phyloP scores from a whole-genome alignment of 2,329 filamentous ascomycete species.

The Paracorniculantispora psalliotae region DNA sequence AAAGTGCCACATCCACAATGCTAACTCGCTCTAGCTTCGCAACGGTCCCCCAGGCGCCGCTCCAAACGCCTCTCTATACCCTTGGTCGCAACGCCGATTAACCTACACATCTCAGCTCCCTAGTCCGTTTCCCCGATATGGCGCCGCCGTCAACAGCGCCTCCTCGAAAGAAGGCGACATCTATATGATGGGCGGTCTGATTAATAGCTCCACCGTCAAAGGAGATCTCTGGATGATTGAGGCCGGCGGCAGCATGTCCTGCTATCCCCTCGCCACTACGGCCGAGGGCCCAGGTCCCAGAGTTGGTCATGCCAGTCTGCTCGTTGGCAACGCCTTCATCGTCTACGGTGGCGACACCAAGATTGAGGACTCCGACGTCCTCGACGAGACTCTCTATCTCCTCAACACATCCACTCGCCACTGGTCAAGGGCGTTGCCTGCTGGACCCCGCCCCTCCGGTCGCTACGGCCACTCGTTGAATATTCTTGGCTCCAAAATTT shows the following conservation, averaged over 20 bases:
- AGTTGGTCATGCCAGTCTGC: slow-evolving; percentile 87
- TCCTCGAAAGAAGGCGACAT: slow-evolving; percentile 96
- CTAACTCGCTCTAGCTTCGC: slow-evolving; percentile 40
- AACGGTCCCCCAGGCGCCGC: slow-evolving; percentile 47
- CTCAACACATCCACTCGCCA: slow-evolving; percentile 97
- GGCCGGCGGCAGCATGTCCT: slow-evolving; percentile 78
- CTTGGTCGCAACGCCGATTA: slow-evolving; percentile 87
- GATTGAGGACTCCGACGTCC: slow-evolving; percentile 81
- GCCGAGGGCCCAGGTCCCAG: slow-evolving; percentile 91
- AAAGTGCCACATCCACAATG: background rate
- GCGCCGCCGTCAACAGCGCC: slow-evolving; percentile 86
- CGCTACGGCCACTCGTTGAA: slow-evolving; percentile 96
- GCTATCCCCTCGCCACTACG: slow-evolving; percentile 86
- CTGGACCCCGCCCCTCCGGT: slow-evolving; percentile 78
- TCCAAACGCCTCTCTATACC: slow-evolving; percentile 78
- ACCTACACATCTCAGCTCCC: slow-evolving; percentile 78
- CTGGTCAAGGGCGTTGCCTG: slow-evolving; percentile 91
- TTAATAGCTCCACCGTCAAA: slow-evolving; percentile 92
- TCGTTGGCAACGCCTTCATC: slow-evolving; percentile 98
- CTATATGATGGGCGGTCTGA: slow-evolving; percentile 94
- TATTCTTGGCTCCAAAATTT: slow-evolving; percentile 94
- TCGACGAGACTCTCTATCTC: slow-evolving; percentile 94
- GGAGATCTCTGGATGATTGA: slow-evolving; percentile 98
- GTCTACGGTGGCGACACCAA: slow-evolving; percentile 99
- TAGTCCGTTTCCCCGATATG: slow-evolving; percentile 93